phyloP scores from a whole-genome alignment of 768 basidiomycete genomes.

The Rhodotorula graminis region DNA sequence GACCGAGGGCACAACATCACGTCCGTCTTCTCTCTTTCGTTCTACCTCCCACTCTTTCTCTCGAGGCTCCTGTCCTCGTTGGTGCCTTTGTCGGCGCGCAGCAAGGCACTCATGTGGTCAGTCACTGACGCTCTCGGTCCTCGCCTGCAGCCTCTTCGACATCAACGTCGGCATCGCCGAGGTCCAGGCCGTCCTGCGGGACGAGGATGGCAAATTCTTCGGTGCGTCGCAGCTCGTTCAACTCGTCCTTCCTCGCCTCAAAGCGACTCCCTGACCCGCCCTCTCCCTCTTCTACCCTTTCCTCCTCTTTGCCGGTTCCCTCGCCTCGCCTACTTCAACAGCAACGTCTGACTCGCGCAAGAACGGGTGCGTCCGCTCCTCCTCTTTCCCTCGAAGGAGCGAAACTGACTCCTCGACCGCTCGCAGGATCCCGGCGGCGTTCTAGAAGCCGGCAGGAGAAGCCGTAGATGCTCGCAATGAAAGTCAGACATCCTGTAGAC shows the following conservation, averaged over 20 bases:
- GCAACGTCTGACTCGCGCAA: slow-evolving; percentile 35
- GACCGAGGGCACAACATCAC: slow-evolving; percentile 67
- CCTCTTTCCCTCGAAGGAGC: background rate
- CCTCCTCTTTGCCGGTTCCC: too few relatives aligned
- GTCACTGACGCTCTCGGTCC: too few relatives aligned
- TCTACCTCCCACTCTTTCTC: background rate
- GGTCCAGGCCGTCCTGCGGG: slow-evolving; percentile 56
- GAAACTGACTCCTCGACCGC: background rate
- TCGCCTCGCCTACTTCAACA: too few relatives aligned
- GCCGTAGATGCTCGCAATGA: too few relatives aligned
- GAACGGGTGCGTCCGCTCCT: slow-evolving; percentile 19
- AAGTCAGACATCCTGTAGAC: too few relatives aligned
- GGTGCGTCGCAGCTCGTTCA: slow-evolving; percentile 1
- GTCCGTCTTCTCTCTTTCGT: slow-evolving; percentile 44
- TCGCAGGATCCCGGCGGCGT: slow-evolving; percentile 22
- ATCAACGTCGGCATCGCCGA: slow-evolving; percentile 69
- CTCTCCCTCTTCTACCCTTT: too few relatives aligned
- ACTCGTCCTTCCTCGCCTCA: too few relatives aligned
- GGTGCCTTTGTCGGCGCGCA: too few relatives aligned
- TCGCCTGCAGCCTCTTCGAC: slow-evolving; percentile 54
- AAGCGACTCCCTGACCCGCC: background rate
- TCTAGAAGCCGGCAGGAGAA: background rate
- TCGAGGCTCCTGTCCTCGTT: too few relatives aligned
- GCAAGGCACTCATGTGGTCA: too few relatives aligned
- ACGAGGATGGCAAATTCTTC: slow-evolving; percentile 23